phyloP scores from a whole-genome alignment of 1,139 yeast species.

The Geotrichum candidum region DNA sequence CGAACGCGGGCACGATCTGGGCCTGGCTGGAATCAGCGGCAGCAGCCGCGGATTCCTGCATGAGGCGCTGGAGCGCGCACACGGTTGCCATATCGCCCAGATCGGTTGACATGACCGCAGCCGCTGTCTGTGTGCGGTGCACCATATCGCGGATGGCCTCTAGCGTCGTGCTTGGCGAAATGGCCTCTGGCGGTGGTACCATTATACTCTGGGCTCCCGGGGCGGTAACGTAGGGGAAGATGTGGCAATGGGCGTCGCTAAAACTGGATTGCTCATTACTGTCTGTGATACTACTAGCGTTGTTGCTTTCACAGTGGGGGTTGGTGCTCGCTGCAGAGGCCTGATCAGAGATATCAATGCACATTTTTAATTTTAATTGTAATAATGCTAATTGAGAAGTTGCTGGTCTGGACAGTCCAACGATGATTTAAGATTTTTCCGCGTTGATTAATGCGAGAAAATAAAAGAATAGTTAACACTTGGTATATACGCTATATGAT shows the following conservation, averaged over 20 bases:
- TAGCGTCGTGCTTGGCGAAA: neutral
- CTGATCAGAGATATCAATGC: too few relatives aligned
- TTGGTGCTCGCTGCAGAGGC: neutral
- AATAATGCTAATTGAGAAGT: too few relatives aligned
- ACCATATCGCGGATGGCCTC: neutral
- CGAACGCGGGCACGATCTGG: slow-evolving; percentile 58
- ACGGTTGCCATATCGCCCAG: neutral
- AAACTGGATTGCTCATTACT: too few relatives aligned
- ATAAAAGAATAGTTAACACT: too few relatives aligned
- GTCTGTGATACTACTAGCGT: neutral
- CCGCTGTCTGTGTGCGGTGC: neutral
- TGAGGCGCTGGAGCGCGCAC: neutral
- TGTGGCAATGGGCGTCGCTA: neutral
- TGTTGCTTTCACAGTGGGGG: neutral
- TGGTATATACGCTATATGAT: too few relatives aligned
- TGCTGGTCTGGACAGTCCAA: too few relatives aligned
- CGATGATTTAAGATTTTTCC: too few relatives aligned
- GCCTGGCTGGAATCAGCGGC: neutral
- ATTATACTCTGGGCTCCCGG: neutral
- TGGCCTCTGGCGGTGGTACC: neutral
- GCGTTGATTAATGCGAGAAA: too few relatives aligned
- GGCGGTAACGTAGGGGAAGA: neutral
- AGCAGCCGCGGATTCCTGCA: neutral
- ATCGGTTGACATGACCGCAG: neutral
- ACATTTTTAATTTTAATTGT: too few relatives aligned